Conservation (phyloP, 345 rosid genomes). For the Boechera divaricarpa region DNA sequence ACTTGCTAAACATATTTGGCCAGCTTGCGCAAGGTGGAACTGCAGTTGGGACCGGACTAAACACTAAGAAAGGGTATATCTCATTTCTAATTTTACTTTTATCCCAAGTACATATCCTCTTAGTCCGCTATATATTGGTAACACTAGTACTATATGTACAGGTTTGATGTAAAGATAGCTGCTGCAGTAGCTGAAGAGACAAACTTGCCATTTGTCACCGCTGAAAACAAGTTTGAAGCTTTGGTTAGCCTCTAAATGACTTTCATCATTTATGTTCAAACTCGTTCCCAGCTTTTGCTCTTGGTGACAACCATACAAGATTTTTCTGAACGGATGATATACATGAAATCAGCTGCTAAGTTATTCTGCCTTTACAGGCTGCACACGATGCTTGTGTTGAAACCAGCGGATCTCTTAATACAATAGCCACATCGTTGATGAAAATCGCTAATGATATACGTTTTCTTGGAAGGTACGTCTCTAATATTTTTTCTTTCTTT, state of each 20-base stretch:
- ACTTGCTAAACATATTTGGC: conserved; percentile 40
- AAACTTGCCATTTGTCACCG: conserved; percentile 79
- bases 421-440: conserved; percentile 80
- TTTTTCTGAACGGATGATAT: not conserved
- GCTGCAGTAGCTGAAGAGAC: conserved; percentile 92
- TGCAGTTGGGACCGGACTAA: conserved; percentile 97
- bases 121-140: not conserved
- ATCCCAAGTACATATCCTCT: conserved; percentile 6
- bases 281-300: not conserved
- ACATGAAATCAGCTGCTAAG: conserved; percentile 20
- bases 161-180: conserved; percentile 93
- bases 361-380: conserved; percentile 57
- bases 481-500: not conserved
- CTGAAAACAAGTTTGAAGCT: conserved; percentile 98
- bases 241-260: conserved; percentile 59
- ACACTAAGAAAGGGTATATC: conserved; percentile 88
- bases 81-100: not conserved
- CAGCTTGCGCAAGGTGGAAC: conserved; percentile 99
- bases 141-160: conserved; percentile 35
- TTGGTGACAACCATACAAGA: not conserved
- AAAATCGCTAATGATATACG: conserved; percentile 93
- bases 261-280: not conserved
- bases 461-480: conserved; percentile 72
- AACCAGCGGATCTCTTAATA: conserved; percentile 87
- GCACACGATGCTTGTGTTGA: conserved; percentile 98